phyloP scores from a whole-genome alignment of 23 red algal species.

The Gracilariopsis chorda region DNA sequence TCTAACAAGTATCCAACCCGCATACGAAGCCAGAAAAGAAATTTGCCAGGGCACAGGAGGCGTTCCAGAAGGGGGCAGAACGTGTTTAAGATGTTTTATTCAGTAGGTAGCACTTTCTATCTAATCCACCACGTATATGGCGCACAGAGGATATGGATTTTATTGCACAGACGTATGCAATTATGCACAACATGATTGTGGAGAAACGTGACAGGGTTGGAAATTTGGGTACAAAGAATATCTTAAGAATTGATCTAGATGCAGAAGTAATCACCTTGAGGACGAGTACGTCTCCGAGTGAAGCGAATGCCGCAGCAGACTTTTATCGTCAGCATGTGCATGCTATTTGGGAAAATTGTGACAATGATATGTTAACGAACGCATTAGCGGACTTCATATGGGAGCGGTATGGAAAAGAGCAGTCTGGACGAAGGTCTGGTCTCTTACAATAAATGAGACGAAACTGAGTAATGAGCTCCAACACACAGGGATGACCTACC shows the following conservation, averaged over 20 bases:
- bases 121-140: not conserved
- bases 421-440: not conserved
- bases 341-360: not conserved
- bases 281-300: not conserved
- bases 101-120: not conserved
- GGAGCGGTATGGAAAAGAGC: not conserved
- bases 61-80: constrained; percentile 25
- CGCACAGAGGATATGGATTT: not conserved
- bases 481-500: too few species aligned
- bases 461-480: too few species aligned
- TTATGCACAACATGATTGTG: constrained; percentile 20
- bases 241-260: not conserved
- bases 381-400: not conserved
- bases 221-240: not conserved
- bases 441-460: not conserved
- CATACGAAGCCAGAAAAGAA: not conserved
- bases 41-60: constrained; percentile 15
- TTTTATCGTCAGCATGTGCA: constrained; percentile 9
- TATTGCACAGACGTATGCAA: constrained; percentile 4
- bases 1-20: not conserved
- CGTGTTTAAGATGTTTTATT: constrained; percentile 24
- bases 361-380: not conserved
- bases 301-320: not conserved
- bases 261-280: not conserved
- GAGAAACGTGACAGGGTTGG: not conserved